A percentile compares a stretch with the other conserved stretches of the same genome.
These are phyloP conservation scores for Aphanomyces euteiches DNA, from an alignment of 352 stramenopile genomes.

Conservation along the genomic window DNA sequence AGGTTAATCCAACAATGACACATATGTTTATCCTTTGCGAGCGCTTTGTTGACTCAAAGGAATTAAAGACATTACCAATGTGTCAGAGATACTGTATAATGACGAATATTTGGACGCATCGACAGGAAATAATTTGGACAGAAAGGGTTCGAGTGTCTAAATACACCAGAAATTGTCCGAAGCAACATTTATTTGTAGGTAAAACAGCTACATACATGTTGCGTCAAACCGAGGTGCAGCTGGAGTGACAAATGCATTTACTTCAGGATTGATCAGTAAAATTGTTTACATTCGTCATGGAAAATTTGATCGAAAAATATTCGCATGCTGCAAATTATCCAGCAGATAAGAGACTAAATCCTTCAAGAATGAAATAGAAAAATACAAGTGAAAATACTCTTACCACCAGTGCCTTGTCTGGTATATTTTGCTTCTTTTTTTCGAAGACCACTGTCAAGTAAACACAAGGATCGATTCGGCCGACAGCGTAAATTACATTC, in stretches of 20 bases:
- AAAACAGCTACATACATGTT: no score
- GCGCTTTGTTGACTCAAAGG: no score
- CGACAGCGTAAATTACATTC: background rate
- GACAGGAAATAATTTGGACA: no score
- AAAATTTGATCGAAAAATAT: slow-evolving; percentile 5
- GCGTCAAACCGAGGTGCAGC: no score
- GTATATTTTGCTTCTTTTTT: background rate
- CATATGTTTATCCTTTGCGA: no score
- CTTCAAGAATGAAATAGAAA: background rate
- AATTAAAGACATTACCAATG: no score
- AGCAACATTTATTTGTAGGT: no score
- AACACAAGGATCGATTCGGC: background rate
- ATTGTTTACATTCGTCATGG: background rate
- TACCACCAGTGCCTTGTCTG: background rate
- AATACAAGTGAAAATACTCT: background rate
- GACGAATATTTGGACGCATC: no score
- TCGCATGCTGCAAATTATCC: background rate
- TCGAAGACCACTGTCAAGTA: background rate
- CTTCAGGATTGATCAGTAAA: slow-evolving; percentile 1
- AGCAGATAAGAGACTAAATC: background rate
- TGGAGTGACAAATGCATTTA: background rate
- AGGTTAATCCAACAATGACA: no score
- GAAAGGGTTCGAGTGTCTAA: no score
- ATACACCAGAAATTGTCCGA: no score
- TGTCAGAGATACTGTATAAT: no score